Evolutionary conservation across 495 filamentous ascomycete genomes (phyloP).

Genomic region (Penicillium robsamsonii): DNA sequence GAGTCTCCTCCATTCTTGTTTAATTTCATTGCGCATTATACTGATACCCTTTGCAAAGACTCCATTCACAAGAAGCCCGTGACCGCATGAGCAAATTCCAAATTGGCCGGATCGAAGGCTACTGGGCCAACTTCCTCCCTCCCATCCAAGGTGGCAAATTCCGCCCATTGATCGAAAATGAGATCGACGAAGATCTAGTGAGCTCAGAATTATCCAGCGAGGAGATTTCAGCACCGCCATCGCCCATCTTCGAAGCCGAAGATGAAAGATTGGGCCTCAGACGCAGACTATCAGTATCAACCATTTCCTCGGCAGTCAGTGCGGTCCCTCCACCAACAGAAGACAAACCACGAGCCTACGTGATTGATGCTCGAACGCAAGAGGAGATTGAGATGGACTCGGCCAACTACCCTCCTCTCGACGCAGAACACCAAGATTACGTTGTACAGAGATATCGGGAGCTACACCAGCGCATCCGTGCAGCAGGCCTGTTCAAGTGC

Average conservation of each 20-base stretch:
- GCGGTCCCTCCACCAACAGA: neutral
- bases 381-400: slow-evolving; percentile 67
- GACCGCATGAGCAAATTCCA: slow-evolving; percentile 68
- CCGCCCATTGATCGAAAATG: slow-evolving; percentile 4
- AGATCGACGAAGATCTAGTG: neutral
- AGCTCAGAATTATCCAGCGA: slow-evolving; percentile 12
- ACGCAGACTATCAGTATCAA: slow-evolving; percentile 49
- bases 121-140: slow-evolving; percentile 77
- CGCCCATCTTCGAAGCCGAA: slow-evolving; percentile 16
- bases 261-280: slow-evolving; percentile 9
- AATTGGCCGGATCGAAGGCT: slow-evolving; percentile 71
- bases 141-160: slow-evolving; percentile 83
- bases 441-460: slow-evolving; percentile 73
- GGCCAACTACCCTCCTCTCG: slow-evolving; percentile 70
- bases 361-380: slow-evolving; percentile 64
- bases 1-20: neutral
- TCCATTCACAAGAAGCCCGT: slow-evolving; percentile 71
- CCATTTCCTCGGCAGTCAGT: slow-evolving; percentile 36
- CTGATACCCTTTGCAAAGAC: slow-evolving; percentile 19
- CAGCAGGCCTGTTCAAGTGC: slow-evolving; percentile 73
- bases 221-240: slow-evolving; percentile 15
- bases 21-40: neutral
- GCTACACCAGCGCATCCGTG: slow-evolving; percentile 62
- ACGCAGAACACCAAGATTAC: slow-evolving; percentile 61
- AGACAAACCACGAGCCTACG: slow-evolving; percentile 18